Evolutionary conservation across 176 grass and related monocot genomes (phyloP).

Genomic region (Juncus inflexus): DNA sequence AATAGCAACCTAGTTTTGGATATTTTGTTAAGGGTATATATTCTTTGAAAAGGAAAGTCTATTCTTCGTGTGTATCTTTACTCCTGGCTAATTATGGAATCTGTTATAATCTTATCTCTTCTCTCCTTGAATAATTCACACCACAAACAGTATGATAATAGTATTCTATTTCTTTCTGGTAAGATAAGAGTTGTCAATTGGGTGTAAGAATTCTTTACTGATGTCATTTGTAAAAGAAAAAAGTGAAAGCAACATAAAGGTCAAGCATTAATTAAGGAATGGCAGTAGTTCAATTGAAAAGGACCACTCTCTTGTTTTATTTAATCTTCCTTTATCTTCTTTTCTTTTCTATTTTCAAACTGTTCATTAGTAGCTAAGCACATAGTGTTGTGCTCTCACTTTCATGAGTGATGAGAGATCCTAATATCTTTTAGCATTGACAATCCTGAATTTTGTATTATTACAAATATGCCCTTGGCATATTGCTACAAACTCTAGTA

Average conservation of each 20-base stretch:
- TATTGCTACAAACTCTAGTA: too few species aligned
- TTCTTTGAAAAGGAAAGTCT: too few species aligned
- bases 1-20: too few species aligned
- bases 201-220: not conserved
- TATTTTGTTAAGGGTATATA: too few species aligned
- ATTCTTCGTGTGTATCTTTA: too few species aligned
- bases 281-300: conserved; percentile 6
- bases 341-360: not conserved
- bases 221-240: not conserved
- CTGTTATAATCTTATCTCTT: conserved; percentile 9
- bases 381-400: conserved; percentile 8
- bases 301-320: conserved; percentile 12
- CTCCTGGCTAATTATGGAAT: conserved; percentile 5
- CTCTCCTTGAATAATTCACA: not conserved
- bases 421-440: too few species aligned
- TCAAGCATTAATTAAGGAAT: not conserved
- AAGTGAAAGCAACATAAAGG: conserved; percentile 11
- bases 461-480: too few species aligned
- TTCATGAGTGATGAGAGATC: not conserved
- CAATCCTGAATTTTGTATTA: too few species aligned
- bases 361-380: conserved; percentile 1
- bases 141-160: too few species aligned
- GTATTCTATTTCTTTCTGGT: too few species aligned
- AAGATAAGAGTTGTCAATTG: not conserved
- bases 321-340: not conserved